Conservation (phyloP, 108 stramenopile species). For the Bacterosira constricta region DNA sequence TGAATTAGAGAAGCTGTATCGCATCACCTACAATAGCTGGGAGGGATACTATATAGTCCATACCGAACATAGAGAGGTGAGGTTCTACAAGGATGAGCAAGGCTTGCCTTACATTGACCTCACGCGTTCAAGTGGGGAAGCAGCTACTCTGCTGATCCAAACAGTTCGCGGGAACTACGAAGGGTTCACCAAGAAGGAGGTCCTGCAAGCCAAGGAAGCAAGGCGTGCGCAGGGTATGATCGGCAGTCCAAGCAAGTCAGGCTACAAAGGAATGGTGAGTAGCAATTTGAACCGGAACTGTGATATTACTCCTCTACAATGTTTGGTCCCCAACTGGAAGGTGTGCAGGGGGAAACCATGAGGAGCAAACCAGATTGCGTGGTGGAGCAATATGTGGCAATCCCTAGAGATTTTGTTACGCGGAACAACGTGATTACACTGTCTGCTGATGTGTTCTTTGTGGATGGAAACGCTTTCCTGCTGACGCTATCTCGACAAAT, state of each 20-base stretch:
- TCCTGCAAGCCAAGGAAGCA: constrained; percentile 16
- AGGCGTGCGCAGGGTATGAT: constrained; percentile 14
- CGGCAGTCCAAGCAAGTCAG: constrained; percentile 9
- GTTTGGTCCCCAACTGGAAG: constrained; percentile 36
- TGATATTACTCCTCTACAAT: constrained; percentile 9
- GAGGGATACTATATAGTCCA: constrained; percentile 12
- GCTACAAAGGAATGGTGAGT: constrained; percentile 23
- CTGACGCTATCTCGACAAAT: constrained; percentile 31
- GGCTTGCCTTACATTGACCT: background rate
- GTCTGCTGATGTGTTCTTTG: constrained; percentile 30
- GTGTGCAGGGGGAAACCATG: constrained; percentile 31
- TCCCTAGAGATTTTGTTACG: constrained; percentile 19
- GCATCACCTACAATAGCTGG: constrained; percentile 16
- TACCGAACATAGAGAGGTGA: constrained; percentile 1
- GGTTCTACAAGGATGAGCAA: constrained; percentile 3
- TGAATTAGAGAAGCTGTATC: constrained; percentile 1
- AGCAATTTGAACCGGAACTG: constrained; percentile 17
- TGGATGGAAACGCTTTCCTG: too few species aligned
- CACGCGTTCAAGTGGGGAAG: background rate
- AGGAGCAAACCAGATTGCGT: constrained; percentile 13
- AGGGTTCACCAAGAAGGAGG: constrained; percentile 33
- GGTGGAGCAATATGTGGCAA: constrained; percentile 3
- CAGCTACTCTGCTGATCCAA: constrained; percentile 10
- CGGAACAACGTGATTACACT: constrained; percentile 18
- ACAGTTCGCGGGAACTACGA: constrained; percentile 24